Percentiles rank a stretch among this genome's conserved stretches.
phyloP scores from a whole-genome alignment of 2,329 filamentous ascomycete species.

The Purpureocillium lavendulum region DNA sequence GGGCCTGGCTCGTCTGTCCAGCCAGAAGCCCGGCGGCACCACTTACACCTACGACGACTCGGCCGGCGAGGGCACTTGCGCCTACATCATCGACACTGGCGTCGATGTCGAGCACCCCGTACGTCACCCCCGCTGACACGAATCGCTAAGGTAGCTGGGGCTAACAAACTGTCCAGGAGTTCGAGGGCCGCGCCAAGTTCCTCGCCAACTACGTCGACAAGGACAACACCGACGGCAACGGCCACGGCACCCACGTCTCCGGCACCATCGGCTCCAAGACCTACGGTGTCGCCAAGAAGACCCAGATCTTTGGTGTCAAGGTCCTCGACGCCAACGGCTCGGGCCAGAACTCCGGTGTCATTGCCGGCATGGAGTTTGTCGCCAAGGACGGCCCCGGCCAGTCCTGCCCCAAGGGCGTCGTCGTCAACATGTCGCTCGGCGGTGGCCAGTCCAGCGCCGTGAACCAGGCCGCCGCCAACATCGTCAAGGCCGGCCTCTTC shows the following conservation, averaged over 20 bases:
- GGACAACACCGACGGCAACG: constrained; percentile 30
- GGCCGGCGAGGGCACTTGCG: constrained; percentile 29
- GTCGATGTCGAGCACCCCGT: constrained; percentile 25
- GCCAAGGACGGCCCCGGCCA: constrained; percentile 23
- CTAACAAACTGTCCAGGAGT: constrained; percentile 18
- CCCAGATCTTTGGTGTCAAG: constrained; percentile 34
- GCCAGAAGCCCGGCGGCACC: constrained; percentile 13
- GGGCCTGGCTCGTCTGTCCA: constrained; percentile 31
- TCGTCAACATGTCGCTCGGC: constrained; percentile 48
- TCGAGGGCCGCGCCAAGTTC: constrained; percentile 32
- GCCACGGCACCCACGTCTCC: constrained; percentile 39
- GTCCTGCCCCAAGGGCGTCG: constrained; percentile 31
- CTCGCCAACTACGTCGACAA: constrained; percentile 28
- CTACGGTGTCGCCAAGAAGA: constrained; percentile 38
- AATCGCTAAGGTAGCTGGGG: not conserved
- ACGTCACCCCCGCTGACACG: constrained; percentile 9
- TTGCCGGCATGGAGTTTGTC: constrained; percentile 36
- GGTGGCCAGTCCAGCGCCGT: constrained; percentile 33
- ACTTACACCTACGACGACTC: constrained; percentile 28
- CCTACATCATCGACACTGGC: constrained; percentile 38
- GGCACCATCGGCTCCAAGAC: constrained; percentile 33
- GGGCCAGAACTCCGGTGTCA: constrained; percentile 29
- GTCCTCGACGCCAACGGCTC: constrained; percentile 29
- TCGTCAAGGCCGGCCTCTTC: constrained; percentile 36
- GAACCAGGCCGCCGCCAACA: constrained; percentile 37